Evolutionary conservation across 495 filamentous ascomycete species (phyloP), one percentile per base, ranked within the genome.

Genomic region (Penicillium argentinense): DNA sequence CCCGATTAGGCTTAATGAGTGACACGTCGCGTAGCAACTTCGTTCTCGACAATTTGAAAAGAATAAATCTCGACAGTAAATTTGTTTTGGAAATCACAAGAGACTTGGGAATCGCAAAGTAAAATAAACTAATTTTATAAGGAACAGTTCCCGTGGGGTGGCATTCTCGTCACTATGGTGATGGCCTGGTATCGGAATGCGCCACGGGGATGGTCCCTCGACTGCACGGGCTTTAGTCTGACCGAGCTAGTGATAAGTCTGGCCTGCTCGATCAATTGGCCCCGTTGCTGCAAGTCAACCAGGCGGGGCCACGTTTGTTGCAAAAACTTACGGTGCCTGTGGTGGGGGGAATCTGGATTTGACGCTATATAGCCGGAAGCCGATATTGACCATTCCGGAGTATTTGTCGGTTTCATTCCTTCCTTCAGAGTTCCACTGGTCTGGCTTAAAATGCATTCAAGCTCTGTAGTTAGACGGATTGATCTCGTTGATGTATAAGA

Each of bases 151-250:
- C 8, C 7, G 28, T 29, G 47, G 24, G 32, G 30, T 46, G 32
- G 39, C 47, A 62, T 54, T 51, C 53, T 60, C 36, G 55, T 70
- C 60, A 61, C 67, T 65, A 46, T 37, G 57, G 67, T 59, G 54
- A 68, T 68, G 18, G 16, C 19, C 38, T 24, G 49, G 57, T 54
- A 68, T 64, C 42, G 56, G 55, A 61, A 61, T 61, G 58, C 17
- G 16, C 33, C 33, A 36, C 16, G 5, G 30, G n/a, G n/a, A n/a
- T n/a, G n/a, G n/a, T n/a, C n/a, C n/a, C n/a, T n/a, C n/a, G n/a
- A 16, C 30, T 18, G 30, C 30, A 33, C 30, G 33, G 9, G 17
- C 16, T 19, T 12, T 19, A 19, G 33, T 18, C 17, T 18, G 37
- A 39, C 9, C 9, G 34, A 12, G 3, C 21, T 16, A 8, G 3